Evolutionary conservation across 306 rosid genomes (phyloP), one percentile per base, ranked within the genome.

Genomic region (Fagus sylvatica): DNA sequence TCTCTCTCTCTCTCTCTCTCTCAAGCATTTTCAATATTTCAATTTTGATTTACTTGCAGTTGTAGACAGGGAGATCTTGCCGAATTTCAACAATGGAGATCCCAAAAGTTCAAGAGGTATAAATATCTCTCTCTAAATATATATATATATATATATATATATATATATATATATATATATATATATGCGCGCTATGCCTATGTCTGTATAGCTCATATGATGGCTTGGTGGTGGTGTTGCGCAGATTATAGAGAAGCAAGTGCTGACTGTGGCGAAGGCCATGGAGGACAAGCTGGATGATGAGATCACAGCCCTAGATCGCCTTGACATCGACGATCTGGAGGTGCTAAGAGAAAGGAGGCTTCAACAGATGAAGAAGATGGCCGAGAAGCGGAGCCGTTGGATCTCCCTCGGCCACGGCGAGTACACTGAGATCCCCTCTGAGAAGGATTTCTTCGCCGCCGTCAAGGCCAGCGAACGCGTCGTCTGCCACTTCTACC

Each of bases 381-480:
- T 91, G 97, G 91, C 99, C 13, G 98, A 91, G 93, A 95, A 89
- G 86, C 96, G 98, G 22, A 85, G 83, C 89, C 93, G 93, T 36
- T 95, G 99, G 99, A 86, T 91, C 88, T 84, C 98, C 57, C 93
- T 91, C 56, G 98, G 99, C 9, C 97, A 95, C 67, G 91, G 90
- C 34, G 96, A 95, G 4, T 93, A 93, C 79, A 64, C 91, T 49
- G 98, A 95, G 87, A 84, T 95, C 72, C 91, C 81, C 12, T 65
- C 81, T 33, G 98, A 95, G 89, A 95, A 95, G 84, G 99, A 95
- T 70, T 95, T 95, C 89, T 95, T 95, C 86, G 57, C 97, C 79
- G 76, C 86, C 46, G 99, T 95, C 69, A 95, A 93, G 85, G 97
- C 97, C 80, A 93, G 99, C 71, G 99, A 93, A n/a, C 99, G 98